Evolutionary conservation across 352 stramenopile genomes (phyloP).

Genomic region (Pythium phragmitis): DNA sequence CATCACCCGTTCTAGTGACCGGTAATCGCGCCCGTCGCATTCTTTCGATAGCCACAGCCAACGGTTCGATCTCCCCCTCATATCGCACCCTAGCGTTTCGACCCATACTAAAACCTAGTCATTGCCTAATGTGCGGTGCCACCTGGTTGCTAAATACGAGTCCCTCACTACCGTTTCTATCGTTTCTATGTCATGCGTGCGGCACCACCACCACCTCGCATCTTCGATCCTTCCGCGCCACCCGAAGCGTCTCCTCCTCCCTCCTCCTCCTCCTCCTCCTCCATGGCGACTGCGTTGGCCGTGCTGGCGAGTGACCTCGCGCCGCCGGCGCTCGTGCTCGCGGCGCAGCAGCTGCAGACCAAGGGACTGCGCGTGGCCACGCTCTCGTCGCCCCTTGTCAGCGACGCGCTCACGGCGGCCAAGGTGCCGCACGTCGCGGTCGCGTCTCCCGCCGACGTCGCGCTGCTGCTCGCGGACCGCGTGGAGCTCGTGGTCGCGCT

Average conservation of each 20-base stretch:
- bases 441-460: slow-evolving; percentile 54
- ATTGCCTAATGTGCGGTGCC: not conserved
- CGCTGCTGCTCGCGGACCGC: slow-evolving; percentile 67
- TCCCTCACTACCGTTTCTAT: not conserved
- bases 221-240: slow-evolving; percentile 21
- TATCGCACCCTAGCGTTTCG: not conserved
- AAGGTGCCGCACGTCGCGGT: slow-evolving; percentile 79
- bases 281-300: slow-evolving; percentile 53
- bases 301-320: slow-evolving; percentile 67
- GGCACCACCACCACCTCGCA: slow-evolving; percentile 18
- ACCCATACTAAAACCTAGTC: not conserved
- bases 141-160: not conserved
- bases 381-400: slow-evolving; percentile 53
- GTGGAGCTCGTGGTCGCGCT: slow-evolving; percentile 68
- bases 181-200: slow-evolving; percentile 4
- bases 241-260: not conserved
- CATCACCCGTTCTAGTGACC: not conserved
- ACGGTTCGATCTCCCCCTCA: slow-evolving; percentile 3
- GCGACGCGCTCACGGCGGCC: slow-evolving; percentile 57
- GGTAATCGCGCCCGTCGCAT: too few relatives aligned
- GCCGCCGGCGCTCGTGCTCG: slow-evolving; percentile 43
- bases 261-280: not conserved
- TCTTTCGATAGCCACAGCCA: not conserved
- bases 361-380: slow-evolving; percentile 61
- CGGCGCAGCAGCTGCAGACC: slow-evolving; percentile 49